Conservation (phyloP, 768 basidiomycete species). For the Leccinum rimulosum region DNA sequence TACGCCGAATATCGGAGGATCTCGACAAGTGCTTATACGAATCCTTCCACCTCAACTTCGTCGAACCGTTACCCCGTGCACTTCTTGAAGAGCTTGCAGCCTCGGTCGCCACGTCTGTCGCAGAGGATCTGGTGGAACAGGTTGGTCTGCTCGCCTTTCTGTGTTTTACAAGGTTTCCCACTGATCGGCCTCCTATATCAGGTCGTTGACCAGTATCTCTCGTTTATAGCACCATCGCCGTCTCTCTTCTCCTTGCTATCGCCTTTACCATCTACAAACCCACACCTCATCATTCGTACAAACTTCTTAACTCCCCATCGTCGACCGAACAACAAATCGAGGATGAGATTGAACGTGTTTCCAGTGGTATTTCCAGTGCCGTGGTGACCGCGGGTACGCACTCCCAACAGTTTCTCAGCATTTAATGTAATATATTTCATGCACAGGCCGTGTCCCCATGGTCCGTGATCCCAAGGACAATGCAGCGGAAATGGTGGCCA, state of each 20-base stretch:
- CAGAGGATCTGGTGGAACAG: slow-evolving; percentile 78
- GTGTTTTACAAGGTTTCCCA: not conserved
- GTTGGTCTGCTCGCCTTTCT: slow-evolving; percentile 35
- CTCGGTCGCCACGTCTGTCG: slow-evolving; percentile 79
- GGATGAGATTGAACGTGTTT: slow-evolving; percentile 87
- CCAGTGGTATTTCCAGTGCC: slow-evolving; percentile 88
- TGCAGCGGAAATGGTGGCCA: slow-evolving; percentile 99
- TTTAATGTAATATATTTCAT: not conserved
- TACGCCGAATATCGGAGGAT: slow-evolving; percentile 91
- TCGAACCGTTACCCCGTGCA: slow-evolving; percentile 84
- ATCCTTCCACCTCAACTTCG: slow-evolving; percentile 92
- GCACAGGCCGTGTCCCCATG: not conserved
- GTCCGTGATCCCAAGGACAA: slow-evolving; percentile 86
- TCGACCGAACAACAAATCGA: slow-evolving; percentile 91
- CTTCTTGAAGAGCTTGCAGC: slow-evolving; percentile 93
- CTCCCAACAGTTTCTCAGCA: not conserved
- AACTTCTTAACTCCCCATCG: slow-evolving; percentile 85
- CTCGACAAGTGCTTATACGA: slow-evolving; percentile 88
- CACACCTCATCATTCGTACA: slow-evolving; percentile 62
- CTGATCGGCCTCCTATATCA: slow-evolving; percentile 30
- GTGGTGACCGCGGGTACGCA: slow-evolving; percentile 78
- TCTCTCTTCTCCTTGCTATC: slow-evolving; percentile 90
- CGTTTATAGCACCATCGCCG: slow-evolving; percentile 91
- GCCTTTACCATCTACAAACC: slow-evolving; percentile 41
- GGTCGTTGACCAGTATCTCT: slow-evolving; percentile 95